Evolutionary conservation across 495 filamentous ascomycete genomes (phyloP), one percentile per base, ranked within the genome.

Genomic region (Aspergillus coremiiformis): DNA sequence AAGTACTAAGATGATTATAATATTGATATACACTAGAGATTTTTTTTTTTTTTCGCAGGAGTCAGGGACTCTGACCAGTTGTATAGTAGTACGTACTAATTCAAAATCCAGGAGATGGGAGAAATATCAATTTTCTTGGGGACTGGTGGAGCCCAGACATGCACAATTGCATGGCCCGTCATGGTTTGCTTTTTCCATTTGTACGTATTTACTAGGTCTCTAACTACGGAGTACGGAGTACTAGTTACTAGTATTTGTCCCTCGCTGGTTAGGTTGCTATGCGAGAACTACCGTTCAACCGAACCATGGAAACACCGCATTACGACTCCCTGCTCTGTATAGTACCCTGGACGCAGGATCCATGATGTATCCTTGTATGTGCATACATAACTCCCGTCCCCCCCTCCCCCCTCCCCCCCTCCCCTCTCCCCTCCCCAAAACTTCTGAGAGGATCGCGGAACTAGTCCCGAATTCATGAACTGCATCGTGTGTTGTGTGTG

Each of bases 211-310:
- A n/a, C n/a, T n/a, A n/a, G n/a, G n/a, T n/a, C n/a, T n/a, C n/a
- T n/a, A n/a, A n/a, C n/a, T n/a, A n/a, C n/a, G n/a, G n/a, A n/a
- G n/a, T n/a, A n/a, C n/a, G n/a, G n/a, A n/a, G n/a, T n/a, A n/a
- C n/a, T n/a, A n/a, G n/a, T n/a, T n/a, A n/a, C n/a, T n/a, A n/a
- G n/a, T n/a, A n/a, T n/a, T n/a, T n/a, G n/a, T n/a, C n/a, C 12
- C 30, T 17, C 33, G 17, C n/a, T 24, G 27, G 23, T 12, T n/a
- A 29, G 11, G 44, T 46, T 46, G 44, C 3, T 24, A 17, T 12
- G 45, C 26, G 19, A 41, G 48, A 50, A 50, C 48, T 37, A 42
- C 37, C 37, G 48, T 50, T 50, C 33, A 19, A 17, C 23, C 21
- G 15, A 50, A 41, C 37, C 48, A 50, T 50, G 45, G 45, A 35